Evolutionary conservation across 2,329 filamentous ascomycete species (phyloP), one percentile per base, ranked within the genome.

Genomic region (Cyphellophora attinorum): DNA sequence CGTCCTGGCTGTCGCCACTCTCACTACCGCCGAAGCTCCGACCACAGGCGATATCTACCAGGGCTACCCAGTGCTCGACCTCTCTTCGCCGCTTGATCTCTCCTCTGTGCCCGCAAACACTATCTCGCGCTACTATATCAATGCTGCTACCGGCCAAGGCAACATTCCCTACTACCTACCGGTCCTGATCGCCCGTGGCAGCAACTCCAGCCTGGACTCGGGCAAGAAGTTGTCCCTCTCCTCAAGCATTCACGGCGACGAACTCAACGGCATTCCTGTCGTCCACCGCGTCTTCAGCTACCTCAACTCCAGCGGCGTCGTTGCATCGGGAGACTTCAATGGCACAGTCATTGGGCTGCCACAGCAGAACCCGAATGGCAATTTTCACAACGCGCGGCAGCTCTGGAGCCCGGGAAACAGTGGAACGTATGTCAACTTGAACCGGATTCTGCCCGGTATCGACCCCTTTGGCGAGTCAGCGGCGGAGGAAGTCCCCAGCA

Each of bases 181-280:
- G 3, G 27, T 38, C 15, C 19, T 38, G 11, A 30, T 38, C 11
- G 36, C 36, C 27, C 36, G 36, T 18, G 36, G 36, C 18, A 28
- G 31, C 6, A 29, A 30, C 11, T 23, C 12, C 13, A 33, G 29
- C 12, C 32, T 38, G 11, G 32, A 38, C 4, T 15, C 16, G n/a
- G 36, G 36, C 17, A 31, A 31, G 6, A 34, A 23, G 6, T 19
- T 38, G 13, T 38, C 36, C 6, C 32, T 38, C 3, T 34, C 31
- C 4, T 25, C 36, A 11, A 34, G 31, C 8, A 34, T 38, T 15
- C 36, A 38, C 15, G 36, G 36, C 11, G 36, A 38, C 15, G 36
- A 38, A 19, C 36, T 38, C 14, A 38, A 35, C 21, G 36, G 36
- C 15, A 34, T 38, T 27, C 36, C 31, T 12, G 36, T 38, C 11